Evolutionary conservation across 2,329 filamentous ascomycete species (phyloP), one percentile per base, ranked within the genome.

Genomic region (Leptodontidium sp.): DNA sequence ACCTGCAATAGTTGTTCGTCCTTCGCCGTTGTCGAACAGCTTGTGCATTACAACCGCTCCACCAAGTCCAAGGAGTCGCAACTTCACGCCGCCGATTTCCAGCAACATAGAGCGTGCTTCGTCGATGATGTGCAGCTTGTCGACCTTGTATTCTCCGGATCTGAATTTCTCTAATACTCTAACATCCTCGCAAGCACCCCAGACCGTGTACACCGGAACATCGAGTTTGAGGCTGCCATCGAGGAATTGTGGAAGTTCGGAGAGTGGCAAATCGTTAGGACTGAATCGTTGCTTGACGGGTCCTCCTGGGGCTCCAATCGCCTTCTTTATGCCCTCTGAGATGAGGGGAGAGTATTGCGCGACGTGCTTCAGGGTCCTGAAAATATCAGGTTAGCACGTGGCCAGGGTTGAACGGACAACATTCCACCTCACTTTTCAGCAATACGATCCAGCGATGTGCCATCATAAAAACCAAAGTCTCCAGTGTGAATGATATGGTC

Each of bases 41-140:
- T 99, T 99, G 86, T 99, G 96, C 94, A 99, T 99, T 69, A 99
- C 96, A 5, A 99, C 95, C 7, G 96, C 96, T 76, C 96, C 96
- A 73, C 96, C 96, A 43, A 99, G 86, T 71, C 96, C 96, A 38
- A 99, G 88, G 61, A 99, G 87, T 77, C 96, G 92, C 73, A 99
- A 89, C 87, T 98, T 98, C 66, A 99, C 93, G 67, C 96, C 96
- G 67, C 95, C 96, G 70, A 98, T 86, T 82, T 99, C 96, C 68
- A 99, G 87, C 75, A 99, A 85, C 85, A 97, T 93, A 47, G 96
- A 98, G 80, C 95, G 95, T 64, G 96, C 94, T 84, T 99, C 96
- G 75, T 99, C 96, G 76, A 99, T 98, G 78, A 99, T 97, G 85
- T 98, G 94, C 74, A 99, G 88, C 80, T 99, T 99, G 77, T 91